Conservation (phyloP, 2,329 filamentous ascomycete species). For the Diatrype stigma region DNA sequence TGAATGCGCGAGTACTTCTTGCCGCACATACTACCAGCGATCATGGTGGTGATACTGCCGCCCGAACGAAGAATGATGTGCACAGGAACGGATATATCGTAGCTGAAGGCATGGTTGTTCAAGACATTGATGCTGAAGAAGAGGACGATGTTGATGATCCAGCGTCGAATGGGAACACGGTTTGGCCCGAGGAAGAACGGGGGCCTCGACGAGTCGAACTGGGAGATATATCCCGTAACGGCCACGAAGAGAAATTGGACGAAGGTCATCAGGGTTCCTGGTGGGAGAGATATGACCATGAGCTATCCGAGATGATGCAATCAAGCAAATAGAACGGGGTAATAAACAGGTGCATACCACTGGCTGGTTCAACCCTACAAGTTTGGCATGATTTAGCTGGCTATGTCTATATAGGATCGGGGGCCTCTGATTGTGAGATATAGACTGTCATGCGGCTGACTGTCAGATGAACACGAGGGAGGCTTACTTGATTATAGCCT, state of each 20-base stretch:
- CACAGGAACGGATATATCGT: conserved; percentile 91
- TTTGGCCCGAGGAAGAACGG: conserved; percentile 73
- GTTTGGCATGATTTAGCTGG: conserved; percentile 2
- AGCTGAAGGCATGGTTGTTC: conserved; percentile 97
- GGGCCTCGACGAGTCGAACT: conserved; percentile 63
- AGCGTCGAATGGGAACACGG: conserved; percentile 76
- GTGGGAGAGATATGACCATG: conserved; percentile 8
- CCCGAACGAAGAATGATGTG: conserved; percentile 96
- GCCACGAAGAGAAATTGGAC: conserved; percentile 85
- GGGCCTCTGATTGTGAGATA: neutral
- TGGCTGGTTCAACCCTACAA: conserved; percentile 72
- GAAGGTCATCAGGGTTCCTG: conserved; percentile 82
- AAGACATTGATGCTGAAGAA: conserved; percentile 93
- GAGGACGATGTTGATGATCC: conserved; percentile 82
- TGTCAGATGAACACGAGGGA: conserved; percentile 6
- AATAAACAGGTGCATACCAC: conserved; percentile 51
- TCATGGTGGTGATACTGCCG: conserved; percentile 92
- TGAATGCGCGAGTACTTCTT: conserved; percentile 81
- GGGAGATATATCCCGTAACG: conserved; percentile 69
- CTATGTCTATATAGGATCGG: too few relatives aligned
- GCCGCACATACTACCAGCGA: conserved; percentile 81
- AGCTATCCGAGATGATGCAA: neutral
- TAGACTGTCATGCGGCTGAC: neutral
- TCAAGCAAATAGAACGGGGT: neutral
- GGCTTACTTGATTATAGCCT: conserved; percentile 87